Conservation (phyloP, 805 yeast species). For the Yarrowia sp. region DNA sequence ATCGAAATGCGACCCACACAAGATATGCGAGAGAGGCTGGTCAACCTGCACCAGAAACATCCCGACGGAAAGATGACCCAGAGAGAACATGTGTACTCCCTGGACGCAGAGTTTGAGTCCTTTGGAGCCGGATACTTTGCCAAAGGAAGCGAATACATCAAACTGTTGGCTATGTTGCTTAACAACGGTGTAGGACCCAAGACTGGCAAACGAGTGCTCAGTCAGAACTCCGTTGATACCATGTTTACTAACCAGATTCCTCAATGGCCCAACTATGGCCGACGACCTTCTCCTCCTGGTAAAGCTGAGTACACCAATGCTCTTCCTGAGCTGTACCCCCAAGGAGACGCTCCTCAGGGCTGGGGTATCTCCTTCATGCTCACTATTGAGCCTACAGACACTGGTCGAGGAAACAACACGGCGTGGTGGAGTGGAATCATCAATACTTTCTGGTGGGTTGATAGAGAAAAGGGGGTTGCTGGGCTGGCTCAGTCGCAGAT, state of each 20-base stretch:
- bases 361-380: constrained; percentile 41
- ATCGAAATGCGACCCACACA: constrained; percentile 36
- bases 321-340: constrained; percentile 31
- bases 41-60: constrained; percentile 34
- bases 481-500: constrained; percentile 39
- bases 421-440: constrained; percentile 46
- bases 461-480: constrained; percentile 43
- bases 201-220: constrained; percentile 40
- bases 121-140: constrained; percentile 50
- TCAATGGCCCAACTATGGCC: constrained; percentile 33
- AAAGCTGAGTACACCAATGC: constrained; percentile 29
- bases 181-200: constrained; percentile 45
- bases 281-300: constrained; percentile 30
- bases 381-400: constrained; percentile 31
- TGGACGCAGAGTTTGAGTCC: constrained; percentile 23
- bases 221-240: constrained; percentile 39
- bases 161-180: constrained; percentile 44
- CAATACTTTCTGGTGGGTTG: constrained; percentile 46
- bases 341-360: constrained; percentile 34
- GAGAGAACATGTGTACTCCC: not conserved
- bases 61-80: constrained; percentile 29
- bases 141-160: constrained; percentile 44
- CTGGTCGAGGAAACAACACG: constrained; percentile 43
- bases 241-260: constrained; percentile 42
- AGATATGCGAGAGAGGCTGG: constrained; percentile 32